These are phyloP conservation scores for Ampelocalamus luodianensis DNA, from an alignment of 176 grass and related monocot species.

Conservation along the genomic window DNA sequence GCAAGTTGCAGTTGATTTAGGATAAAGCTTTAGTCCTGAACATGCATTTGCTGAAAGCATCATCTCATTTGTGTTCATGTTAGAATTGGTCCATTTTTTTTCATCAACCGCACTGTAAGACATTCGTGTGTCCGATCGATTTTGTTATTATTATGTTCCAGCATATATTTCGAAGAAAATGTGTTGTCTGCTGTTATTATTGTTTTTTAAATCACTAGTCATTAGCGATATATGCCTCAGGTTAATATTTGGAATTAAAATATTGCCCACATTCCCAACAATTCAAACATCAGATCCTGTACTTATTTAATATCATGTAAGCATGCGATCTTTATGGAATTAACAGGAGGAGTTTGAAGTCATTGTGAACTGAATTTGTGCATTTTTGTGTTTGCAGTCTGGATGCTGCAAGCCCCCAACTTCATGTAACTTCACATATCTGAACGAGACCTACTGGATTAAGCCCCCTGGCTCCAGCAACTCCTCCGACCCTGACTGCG, in stretches of 20 bases:
- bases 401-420: conserved; percentile 59
- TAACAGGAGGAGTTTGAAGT: neutral
- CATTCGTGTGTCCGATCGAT: no score
- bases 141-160: no score
- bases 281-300: neutral
- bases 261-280: no score
- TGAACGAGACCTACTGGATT: conserved; percentile 50
- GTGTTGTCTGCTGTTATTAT: no score
- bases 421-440: conserved; percentile 49
- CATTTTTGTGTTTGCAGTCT: conserved; percentile 37
- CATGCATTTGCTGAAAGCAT: neutral
- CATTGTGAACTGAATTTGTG: neutral
- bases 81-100: no score
- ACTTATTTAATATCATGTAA: neutral
- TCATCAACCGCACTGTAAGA: no score
- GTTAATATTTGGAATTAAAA: no score
- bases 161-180: no score
- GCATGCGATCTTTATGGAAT: neutral
- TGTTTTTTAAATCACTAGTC: no score
- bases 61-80: neutral
- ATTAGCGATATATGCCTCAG: no score
- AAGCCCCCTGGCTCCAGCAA: conserved; percentile 31
- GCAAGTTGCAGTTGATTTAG: conserved; percentile 1
- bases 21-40: neutral
- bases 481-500: conserved; percentile 32